These are phyloP conservation scores for Alternaria hordeiaustralica DNA, from an alignment of 2,329 filamentous ascomycete species.

Conservation along the genomic window DNA sequence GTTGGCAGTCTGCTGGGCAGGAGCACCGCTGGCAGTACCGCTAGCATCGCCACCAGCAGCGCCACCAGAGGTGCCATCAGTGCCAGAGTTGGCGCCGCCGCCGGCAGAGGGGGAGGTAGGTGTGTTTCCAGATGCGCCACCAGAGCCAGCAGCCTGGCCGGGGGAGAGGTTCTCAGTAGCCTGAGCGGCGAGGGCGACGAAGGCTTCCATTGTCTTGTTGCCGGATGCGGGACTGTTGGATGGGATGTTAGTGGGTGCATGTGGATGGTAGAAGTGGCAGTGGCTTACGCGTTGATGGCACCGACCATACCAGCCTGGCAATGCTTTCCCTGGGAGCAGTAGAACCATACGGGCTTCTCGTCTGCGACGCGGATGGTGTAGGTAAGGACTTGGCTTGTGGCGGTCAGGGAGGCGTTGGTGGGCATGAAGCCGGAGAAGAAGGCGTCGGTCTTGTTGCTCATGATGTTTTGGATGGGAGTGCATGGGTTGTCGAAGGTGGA, in stretches of 20 bases:
- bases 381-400: slow-evolving; percentile 60
- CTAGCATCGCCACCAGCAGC: slow-evolving; percentile 16
- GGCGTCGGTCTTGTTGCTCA: slow-evolving; percentile 56
- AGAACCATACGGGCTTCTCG: slow-evolving; percentile 77
- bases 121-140: slow-evolving; percentile 10
- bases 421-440: slow-evolving; percentile 72
- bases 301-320: slow-evolving; percentile 78
- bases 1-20: slow-evolving; percentile 37
- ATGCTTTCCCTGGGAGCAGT: slow-evolving; percentile 76
- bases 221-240: slow-evolving; percentile 36
- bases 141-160: slow-evolving; percentile 38
- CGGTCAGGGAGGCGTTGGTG: slow-evolving; percentile 50
- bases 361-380: slow-evolving; percentile 75
- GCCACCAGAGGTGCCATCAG: background rate
- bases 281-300: slow-evolving; percentile 74
- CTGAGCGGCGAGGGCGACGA: slow-evolving; percentile 45
- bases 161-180: slow-evolving; percentile 53
- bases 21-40: slow-evolving; percentile 16
- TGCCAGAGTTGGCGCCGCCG: slow-evolving; percentile 13
- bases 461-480: slow-evolving; percentile 61
- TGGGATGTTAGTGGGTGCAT: slow-evolving; percentile 21
- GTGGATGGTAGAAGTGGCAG: background rate
- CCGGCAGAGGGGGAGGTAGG: slow-evolving; percentile 11
- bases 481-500: slow-evolving; percentile 77
- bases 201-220: slow-evolving; percentile 45